Base-by-base conservation (phyloP, 352 stramenopile genomes). In the Elongisporangium senticosum region DNA sequence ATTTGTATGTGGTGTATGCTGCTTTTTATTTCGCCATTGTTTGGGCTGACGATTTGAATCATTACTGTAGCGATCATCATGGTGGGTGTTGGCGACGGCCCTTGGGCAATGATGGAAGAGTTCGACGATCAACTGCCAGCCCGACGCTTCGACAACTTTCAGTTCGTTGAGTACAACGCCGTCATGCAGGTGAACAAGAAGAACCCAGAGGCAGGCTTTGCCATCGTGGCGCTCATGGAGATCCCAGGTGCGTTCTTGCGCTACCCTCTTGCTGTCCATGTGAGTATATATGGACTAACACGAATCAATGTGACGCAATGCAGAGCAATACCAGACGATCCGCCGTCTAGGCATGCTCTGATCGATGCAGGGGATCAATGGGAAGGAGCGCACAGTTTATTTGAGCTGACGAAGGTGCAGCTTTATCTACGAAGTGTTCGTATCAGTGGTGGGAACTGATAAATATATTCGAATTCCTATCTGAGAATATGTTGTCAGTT, bases 51-150 rank as follows among this genome's bases (percentile, higher is more conserved):
- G 33, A 43, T 10, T 17, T 43, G 10, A 15, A 17, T 13, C 7
- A 43, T 4, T 43, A 17, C 13, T 10, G 13, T 61, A 65, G 62
- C 69, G 3, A 79, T 82, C 52, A 68, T 82, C 19, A 72, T 83
- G 64, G 75, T 89, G 2, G 82, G 82, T n/a, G 82, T 91, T 7
- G 82, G 82, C 7, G 82, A 92, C 37, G 83, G 83, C 6, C 83
- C 83, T 11, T 92, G 80, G 83, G 83, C 89, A 15, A 84, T 87
- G 72, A 90, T 93, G 80, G 53, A 80, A 24, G 71, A 88, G 55
- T 90, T 89, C 58, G 83, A 90, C 53, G 80, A 90, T 63, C 63
- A 78, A 20, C 58, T 90, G 5, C 74, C 79, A 21, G 20, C 72
- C 11, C 78, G 83, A 7, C 71, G 76, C 4, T 89, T 88, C 51